Percentiles rank a stretch among this genome's conserved stretches.
phyloP scores from a whole-genome alignment of 495 filamentous ascomycete species.

The Talaromyces borbonicus region DNA sequence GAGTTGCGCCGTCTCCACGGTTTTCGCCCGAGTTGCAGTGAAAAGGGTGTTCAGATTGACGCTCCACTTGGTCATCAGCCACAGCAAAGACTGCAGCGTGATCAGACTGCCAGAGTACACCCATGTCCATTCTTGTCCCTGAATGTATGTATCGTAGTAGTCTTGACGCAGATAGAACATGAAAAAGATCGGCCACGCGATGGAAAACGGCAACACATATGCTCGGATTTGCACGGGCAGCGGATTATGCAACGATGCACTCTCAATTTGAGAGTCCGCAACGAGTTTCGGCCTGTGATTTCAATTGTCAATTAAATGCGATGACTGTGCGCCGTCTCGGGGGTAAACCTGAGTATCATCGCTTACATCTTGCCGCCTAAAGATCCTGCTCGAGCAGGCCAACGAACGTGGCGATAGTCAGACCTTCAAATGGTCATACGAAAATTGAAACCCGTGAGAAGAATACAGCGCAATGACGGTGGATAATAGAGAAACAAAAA shows the following conservation, averaged over 20 bases:
- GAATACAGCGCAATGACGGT: too few species aligned
- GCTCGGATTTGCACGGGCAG: conserved; percentile 70
- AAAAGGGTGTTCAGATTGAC: conserved; percentile 76
- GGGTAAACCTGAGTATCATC: too few species aligned
- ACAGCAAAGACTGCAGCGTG: conserved; percentile 77
- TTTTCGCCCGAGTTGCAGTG: conserved; percentile 61
- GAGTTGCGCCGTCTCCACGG: conserved; percentile 65
- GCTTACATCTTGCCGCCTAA: conserved; percentile 10
- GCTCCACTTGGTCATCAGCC: conserved; percentile 97
- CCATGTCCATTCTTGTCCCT: conserved; percentile 91
- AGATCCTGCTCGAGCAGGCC: conserved; percentile 6
- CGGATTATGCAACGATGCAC: conserved; percentile 80
- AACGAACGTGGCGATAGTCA: conserved; percentile 3
- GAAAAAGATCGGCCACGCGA: conserved; percentile 87
- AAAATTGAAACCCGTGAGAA: too few species aligned
- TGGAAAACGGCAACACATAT: conserved; percentile 85
- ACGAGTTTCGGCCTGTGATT: conserved; percentile 62
- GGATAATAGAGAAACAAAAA: conserved; percentile 9
- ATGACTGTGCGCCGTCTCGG: too few species aligned
- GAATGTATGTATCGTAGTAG: conserved; percentile 81
- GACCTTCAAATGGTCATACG: conserved; percentile 20
- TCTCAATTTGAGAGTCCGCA: conserved; percentile 79
- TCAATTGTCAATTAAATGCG: not conserved
- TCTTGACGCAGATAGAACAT: conserved; percentile 72
- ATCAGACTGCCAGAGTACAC: conserved; percentile 82